Conservation (phyloP, 306 rosid genomes). For the Trifolium pratense region DNA sequence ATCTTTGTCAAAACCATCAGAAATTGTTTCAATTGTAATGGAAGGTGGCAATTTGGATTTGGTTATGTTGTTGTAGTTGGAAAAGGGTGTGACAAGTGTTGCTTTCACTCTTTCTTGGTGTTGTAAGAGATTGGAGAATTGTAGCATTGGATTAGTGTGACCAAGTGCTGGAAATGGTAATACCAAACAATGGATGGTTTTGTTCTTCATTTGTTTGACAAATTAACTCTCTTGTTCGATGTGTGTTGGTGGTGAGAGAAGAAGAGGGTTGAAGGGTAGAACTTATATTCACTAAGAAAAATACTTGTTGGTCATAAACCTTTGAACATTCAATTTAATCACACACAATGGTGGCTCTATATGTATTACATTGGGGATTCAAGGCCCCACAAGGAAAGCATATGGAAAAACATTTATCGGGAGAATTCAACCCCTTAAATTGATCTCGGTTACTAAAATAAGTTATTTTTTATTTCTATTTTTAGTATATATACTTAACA, state of each 20-base stretch:
- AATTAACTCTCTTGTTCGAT: neutral
- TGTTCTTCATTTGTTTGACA: neutral
- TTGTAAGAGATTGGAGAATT: slow-evolving; percentile 44
- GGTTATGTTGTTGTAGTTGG: neutral
- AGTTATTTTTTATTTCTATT: too few relatives aligned
- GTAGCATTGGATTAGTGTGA: slow-evolving; percentile 44
- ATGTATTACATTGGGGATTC: too few relatives aligned
- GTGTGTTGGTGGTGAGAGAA: neutral
- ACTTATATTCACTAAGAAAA: neutral
- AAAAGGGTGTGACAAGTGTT: slow-evolving; percentile 41
- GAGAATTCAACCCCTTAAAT: too few relatives aligned
- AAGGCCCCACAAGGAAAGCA: too few relatives aligned
- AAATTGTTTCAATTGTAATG: slow-evolving; percentile 46
- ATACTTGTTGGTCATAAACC: too few relatives aligned
- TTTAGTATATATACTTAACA: too few relatives aligned
- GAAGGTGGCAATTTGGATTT: slow-evolving; percentile 2
- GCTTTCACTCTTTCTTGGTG: slow-evolving; percentile 39
- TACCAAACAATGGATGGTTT: slow-evolving; percentile 42
- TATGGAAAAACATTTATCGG: too few relatives aligned
- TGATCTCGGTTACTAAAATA: too few relatives aligned
- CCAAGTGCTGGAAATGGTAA: slow-evolving; percentile 53
- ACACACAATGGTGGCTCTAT: too few relatives aligned
- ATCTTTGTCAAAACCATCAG: slow-evolving; percentile 51
- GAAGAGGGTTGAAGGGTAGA: neutral
- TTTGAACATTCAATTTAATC: too few relatives aligned